Evolutionary conservation across 768 basidiomycete genomes (phyloP).

Genomic region (Suillus placidus): DNA sequence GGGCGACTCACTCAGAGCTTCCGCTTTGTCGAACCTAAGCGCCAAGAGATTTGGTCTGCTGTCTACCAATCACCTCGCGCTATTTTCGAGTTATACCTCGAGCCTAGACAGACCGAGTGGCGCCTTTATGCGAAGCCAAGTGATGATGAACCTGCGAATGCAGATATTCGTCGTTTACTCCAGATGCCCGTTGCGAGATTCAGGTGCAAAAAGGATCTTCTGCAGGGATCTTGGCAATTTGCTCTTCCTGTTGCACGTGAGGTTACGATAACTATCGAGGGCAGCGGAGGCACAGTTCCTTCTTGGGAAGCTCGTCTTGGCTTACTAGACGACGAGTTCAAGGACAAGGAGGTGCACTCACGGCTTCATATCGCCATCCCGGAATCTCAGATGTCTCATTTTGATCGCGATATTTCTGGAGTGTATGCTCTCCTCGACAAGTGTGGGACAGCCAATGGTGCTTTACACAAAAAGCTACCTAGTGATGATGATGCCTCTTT

Average conservation of each 20-base stretch:
- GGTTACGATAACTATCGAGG: constrained; percentile 61
- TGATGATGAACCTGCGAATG: constrained; percentile 70
- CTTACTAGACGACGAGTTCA: constrained; percentile 63
- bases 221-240: constrained; percentile 78
- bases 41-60: constrained; percentile 87
- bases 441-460: constrained; percentile 87
- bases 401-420: constrained; percentile 85
- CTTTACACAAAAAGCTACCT: constrained; percentile 68
- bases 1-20: constrained; percentile 64
- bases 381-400: constrained; percentile 42
- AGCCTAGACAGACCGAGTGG: constrained; percentile 84
- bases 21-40: constrained; percentile 82
- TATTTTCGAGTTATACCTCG: constrained; percentile 72
- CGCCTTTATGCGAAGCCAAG: constrained; percentile 76
- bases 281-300: constrained; percentile 66
- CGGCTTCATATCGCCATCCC: constrained; percentile 65
- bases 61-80: constrained; percentile 75
- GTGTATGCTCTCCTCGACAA: constrained; percentile 76
- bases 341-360: constrained; percentile 68
- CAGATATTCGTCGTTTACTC: constrained; percentile 74
- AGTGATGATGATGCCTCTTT: constrained; percentile 46
- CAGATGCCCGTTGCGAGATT: constrained; percentile 79
- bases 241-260: constrained; percentile 65
- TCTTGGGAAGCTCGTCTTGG: constrained; percentile 88
- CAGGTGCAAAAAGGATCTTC: constrained; percentile 55